Evolutionary conservation across 805 yeast genomes (phyloP).

Genomic region (Candida schatavii): DNA sequence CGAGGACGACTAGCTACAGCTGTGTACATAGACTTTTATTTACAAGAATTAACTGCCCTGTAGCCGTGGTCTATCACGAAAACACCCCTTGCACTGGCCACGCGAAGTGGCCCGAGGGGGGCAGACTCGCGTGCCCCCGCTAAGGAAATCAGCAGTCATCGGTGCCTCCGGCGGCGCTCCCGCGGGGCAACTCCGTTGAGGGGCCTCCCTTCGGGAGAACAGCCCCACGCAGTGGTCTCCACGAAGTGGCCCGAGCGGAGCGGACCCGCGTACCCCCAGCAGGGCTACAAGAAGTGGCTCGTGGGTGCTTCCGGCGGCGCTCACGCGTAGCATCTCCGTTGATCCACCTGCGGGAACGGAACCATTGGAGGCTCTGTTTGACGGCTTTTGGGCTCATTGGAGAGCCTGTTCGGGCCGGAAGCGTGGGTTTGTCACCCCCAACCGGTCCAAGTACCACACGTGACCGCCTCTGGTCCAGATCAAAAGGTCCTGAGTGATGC

Average conservation of each 20-base stretch:
- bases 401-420: neutral
- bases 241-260: neutral
- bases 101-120: neutral
- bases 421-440: conserved; percentile 19
- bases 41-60: too few relatives aligned
- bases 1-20: conserved; percentile 44
- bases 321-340: too few relatives aligned
- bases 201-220: too few relatives aligned
- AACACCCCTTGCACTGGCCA: too few relatives aligned
- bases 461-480: conserved; percentile 57
- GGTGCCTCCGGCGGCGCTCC: too few relatives aligned
- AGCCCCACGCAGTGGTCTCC: neutral
- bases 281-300: neutral
- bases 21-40: neutral
- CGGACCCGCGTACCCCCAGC: neutral
- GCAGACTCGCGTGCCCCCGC: neutral
- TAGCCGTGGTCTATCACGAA: too few relatives aligned
- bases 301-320: too few relatives aligned
- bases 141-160: neutral
- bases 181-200: too few relatives aligned
- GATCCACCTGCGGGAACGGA: too few relatives aligned
- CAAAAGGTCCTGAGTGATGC: conserved; percentile 64
- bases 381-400: too few relatives aligned
- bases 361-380: too few relatives aligned
- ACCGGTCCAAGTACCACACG: conserved; percentile 57